Base-by-base conservation (phyloP, 2,329 filamentous ascomycete genomes). In the Macroventuria anomochaeta region DNA sequence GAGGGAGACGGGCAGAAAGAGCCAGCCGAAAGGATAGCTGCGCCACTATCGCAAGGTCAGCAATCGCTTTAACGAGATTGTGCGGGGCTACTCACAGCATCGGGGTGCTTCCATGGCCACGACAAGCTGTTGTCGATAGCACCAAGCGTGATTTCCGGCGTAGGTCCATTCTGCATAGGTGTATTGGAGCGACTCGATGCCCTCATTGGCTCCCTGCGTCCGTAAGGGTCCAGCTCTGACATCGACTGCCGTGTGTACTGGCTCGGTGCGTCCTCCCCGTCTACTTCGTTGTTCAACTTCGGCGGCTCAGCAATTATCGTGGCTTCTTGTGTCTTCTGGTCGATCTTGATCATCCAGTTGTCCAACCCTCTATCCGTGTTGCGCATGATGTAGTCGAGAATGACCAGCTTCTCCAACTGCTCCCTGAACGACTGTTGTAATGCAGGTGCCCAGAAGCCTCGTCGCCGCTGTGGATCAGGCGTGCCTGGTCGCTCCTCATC, bases 271-370 rank as follows among this genome's bases (percentile, higher is more conserved):
- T 53, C 25, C 7, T 70, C 64, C 26, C 78, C 77, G 3, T 60
- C 39, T 7, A 63, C 46, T 10, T 64, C 44, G 3, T 80, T 76
- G 44, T 87, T 84, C 49, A 81, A 81, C 79, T 81, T 90, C 69
- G 80, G 96, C 10, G 93, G 91, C 55, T 97, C 92, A 0, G 91
- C 91, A 13, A 89, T 88, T 61, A 99, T 91, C 7, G 89, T 91
- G 11, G 95, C 93, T 66, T 89, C 85, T 68, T 95, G 86, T 2
- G 84, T 87, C 64, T 91, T 85, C 82, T 87, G 91, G 74, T 99
- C 93, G 26, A 99, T 90, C 74, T 91, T 95, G 71, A 99, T 92
- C 95, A 99, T 99, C 95, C 95, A 99, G 67, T 99, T 99, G 73
- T 99, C 95, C 51, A 97, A 80, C 1, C 95, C 95, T 76, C 95